Base-by-base conservation (phyloP, 1,284 basidiomycete genomes). In the Malassezia cuniculi region DNA sequence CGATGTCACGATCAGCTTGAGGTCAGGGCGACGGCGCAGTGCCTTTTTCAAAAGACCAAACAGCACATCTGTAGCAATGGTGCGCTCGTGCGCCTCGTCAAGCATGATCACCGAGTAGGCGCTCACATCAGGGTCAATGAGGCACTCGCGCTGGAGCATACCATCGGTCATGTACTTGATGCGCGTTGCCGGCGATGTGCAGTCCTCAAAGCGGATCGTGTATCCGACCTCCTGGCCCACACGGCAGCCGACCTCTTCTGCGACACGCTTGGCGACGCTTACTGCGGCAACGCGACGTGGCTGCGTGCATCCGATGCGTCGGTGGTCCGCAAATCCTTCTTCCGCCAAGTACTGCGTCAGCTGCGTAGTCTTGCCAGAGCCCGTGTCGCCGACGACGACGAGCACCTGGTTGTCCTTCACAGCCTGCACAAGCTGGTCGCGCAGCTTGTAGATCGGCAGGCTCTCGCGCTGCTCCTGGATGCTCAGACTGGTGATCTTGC, bases 111-210 rank as follows among this genome's bases (percentile, higher is more conserved):
- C 85, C 6, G 85, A 86, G 69, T 99, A 99, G 32, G 78, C 76
- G 39, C 78, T 81, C 63, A 86, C 80, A 53, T 94, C 80, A 5
- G 90, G 89, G 64, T 99, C 93, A 55, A 95, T 82, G 31, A 99
- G 72, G 60, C 83, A 86, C 73, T 97, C 90, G 71, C 90, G 78
- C 65, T 94, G 84, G 10, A 99, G 76, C 86, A 99, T 94, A 72
- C 90, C 93, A 66, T 97, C 90, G 51, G 93, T 99, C 93, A 99
- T 97, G 76, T 93, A 97, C 71, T 97, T 99, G 76, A 99, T 95
- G 61, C 82, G 80, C 9, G 90, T 97, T 69, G 95, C 93, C 0
- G 90, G 85, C 60, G 84, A 81, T 4, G 90, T 95, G 69, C 87
- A 87, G 69, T 97, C 93, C 71, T 99, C 90, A 69, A 99, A 99